Conservation (phyloP, 768 basidiomycete species). For the Termitomyces sp. region DNA sequence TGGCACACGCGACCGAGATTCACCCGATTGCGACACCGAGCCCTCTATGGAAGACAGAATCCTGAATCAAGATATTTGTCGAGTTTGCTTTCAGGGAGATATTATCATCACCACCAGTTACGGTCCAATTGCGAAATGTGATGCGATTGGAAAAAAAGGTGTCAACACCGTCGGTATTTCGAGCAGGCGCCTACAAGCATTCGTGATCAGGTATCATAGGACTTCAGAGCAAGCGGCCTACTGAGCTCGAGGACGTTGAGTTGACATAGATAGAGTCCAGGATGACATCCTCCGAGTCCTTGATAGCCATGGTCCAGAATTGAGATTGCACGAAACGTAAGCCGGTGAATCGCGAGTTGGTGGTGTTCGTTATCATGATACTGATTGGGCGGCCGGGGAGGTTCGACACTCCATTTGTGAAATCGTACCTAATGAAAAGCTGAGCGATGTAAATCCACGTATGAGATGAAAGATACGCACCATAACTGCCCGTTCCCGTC, state of each 20-base stretch:
- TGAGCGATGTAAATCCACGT: not conserved
- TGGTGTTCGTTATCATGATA: slow-evolving; percentile 31
- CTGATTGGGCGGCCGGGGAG: slow-evolving; percentile 31
- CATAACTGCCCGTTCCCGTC: slow-evolving; percentile 38
- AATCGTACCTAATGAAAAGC: slow-evolving; percentile 25
- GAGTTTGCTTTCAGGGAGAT: slow-evolving; percentile 36
- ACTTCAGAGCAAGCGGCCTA: slow-evolving; percentile 6
- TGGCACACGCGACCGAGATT: not conserved
- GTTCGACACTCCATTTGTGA: slow-evolving; percentile 31
- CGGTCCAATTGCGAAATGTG: slow-evolving; percentile 31
- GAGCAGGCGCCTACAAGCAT: slow-evolving; percentile 18
- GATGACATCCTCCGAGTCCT: slow-evolving; percentile 27
- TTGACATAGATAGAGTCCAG: slow-evolving; percentile 35
- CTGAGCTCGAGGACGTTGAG: slow-evolving; percentile 28
- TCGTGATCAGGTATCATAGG: not conserved
- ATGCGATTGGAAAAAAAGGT: slow-evolving; percentile 32
- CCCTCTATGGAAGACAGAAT: slow-evolving; percentile 31
- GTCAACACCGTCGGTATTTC: slow-evolving; percentile 34
- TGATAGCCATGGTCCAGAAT: slow-evolving; percentile 36
- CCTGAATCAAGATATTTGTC: slow-evolving; percentile 31
- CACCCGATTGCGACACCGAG: slow-evolving; percentile 35
- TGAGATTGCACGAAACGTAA: slow-evolving; percentile 35
- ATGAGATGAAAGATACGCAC: slow-evolving; percentile 13
- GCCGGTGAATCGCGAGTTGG: slow-evolving; percentile 28
- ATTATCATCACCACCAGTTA: slow-evolving; percentile 33